Conservation (phyloP, 2,329 filamentous ascomycete species). For the Chaetomium olivaceum region DNA sequence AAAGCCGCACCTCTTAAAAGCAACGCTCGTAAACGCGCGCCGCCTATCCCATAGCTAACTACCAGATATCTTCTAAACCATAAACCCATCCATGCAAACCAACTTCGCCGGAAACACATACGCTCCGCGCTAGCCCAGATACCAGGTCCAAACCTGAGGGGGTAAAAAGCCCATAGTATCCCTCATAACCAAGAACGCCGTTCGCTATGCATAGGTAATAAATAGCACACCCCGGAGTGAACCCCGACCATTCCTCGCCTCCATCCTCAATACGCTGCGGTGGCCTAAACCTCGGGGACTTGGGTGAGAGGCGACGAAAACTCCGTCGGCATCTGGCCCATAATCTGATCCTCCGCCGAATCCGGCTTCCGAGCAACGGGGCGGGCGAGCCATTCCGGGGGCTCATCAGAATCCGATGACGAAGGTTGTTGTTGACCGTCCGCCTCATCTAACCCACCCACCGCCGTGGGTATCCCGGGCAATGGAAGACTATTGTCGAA, state of each 20-base stretch:
- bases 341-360: background rate
- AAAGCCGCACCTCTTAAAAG: background rate
- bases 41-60: background rate
- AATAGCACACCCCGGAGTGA: constrained; percentile 9
- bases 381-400: background rate
- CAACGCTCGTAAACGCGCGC: background rate
- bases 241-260: background rate
- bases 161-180: constrained; percentile 14
- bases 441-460: background rate
- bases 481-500: background rate
- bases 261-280: constrained; percentile 5
- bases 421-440: background rate
- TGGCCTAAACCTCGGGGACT: constrained; percentile 3
- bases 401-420: background rate
- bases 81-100: constrained; percentile 6
- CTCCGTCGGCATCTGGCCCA: background rate
- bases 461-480: background rate
- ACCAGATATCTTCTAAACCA: background rate
- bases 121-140: constrained; percentile 1
- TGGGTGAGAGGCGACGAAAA: background rate
- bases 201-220: constrained; percentile 34
- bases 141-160: background rate
- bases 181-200: constrained; percentile 32
- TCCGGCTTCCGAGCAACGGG: background rate
- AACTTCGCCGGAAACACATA: background rate